Evolutionary conservation across 345 rosid species (phyloP).

Genomic region (Rhodomyrtus tomentosa): DNA sequence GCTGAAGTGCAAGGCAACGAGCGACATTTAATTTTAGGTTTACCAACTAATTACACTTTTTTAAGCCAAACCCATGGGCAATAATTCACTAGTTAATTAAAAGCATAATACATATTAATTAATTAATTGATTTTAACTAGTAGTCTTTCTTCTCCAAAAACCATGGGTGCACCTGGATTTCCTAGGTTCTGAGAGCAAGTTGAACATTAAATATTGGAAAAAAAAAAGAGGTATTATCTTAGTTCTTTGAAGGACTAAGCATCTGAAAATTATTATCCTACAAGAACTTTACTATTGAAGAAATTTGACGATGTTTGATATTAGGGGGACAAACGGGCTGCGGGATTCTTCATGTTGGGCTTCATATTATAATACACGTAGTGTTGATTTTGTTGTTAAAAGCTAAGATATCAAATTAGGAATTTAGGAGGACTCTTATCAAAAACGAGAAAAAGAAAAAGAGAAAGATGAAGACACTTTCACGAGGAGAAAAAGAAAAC

Average conservation of each 20-base stretch:
- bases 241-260: background rate
- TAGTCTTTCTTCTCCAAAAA: background rate
- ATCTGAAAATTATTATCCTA: background rate
- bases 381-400: background rate
- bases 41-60: background rate
- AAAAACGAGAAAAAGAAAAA: background rate
- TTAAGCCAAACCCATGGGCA: background rate
- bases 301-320: background rate
- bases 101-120: background rate
- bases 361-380: background rate
- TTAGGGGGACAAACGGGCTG: background rate
- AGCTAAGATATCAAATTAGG: background rate
- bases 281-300: background rate
- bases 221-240: background rate
- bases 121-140: background rate
- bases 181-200: constrained; percentile 7
- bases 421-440: background rate
- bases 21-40: background rate
- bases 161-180: constrained; percentile 9
- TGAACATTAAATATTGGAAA: background rate
- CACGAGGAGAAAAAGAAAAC: background rate
- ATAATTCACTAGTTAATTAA: background rate
- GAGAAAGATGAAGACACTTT: background rate
- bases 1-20: background rate
- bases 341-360: background rate